Evolutionary conservation across 495 filamentous ascomycete species (phyloP), one percentile per base, ranked within the genome.

Genomic region (Penicillium turbatum): DNA sequence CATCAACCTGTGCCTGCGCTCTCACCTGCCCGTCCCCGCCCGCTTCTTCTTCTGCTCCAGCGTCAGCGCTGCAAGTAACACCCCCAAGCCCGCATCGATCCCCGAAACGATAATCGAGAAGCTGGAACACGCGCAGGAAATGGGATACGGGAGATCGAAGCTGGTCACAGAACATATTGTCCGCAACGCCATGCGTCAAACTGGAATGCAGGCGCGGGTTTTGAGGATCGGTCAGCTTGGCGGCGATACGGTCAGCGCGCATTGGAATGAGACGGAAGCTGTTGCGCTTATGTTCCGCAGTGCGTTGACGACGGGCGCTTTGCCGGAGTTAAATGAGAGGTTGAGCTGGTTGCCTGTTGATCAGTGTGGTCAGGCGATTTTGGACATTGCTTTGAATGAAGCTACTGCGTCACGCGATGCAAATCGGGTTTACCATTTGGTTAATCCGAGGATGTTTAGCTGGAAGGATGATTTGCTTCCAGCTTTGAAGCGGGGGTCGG

Each of bases 191-290:
- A 77, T 75, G 47, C 62, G 60, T 12, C 55, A 66, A 3, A 67
- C 71, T 1, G 65, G 55, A 7, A 74, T 68, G 55, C 61, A 53
- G 35, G 59, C 55, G 29, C 68, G 55, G 45, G 72, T 84, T 5
- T 53, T 83, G 13, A 66, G 85, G 17, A 75, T 87, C n/a, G 85
- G 85, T 0, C 85, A 87, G 58, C 65, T 88, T 5, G 75, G 74
- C n/a, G 84, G 79, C 2, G 82, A 85, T 60, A 81, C 72, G 0
- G 49, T 67, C 27, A 61, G 56, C 27, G 85, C 83, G 0, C 70
- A 81, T 12, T 87, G 85, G 85, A 88, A 86, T 53, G 67, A 71
- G 15, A 80, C 72, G 0, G 85, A 88, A 61, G 83, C 82, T 7
- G 84, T 83, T 62, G 81, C 85, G 31, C 60, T 85, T 37, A 79